phyloP scores from a whole-genome alignment of 345 rosid genomes.

The Passiflora organensis region DNA sequence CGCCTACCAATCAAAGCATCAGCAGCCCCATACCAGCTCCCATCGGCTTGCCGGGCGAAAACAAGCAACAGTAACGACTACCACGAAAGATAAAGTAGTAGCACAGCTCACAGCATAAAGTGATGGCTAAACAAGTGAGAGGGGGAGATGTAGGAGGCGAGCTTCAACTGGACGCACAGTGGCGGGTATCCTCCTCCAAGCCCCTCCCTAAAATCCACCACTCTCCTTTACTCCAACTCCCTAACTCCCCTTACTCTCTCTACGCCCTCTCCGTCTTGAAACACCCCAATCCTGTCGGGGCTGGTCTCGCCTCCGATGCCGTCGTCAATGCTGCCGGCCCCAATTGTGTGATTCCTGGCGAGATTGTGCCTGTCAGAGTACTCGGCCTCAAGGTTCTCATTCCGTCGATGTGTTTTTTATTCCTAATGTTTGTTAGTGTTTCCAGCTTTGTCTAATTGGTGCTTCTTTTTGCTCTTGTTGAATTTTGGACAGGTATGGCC shows the following conservation, averaged over 20 bases:
- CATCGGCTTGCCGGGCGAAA: neutral
- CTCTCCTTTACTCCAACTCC: conserved; percentile 54
- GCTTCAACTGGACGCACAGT: conserved; percentile 73
- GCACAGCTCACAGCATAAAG: neutral
- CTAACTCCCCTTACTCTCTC: conserved; percentile 43
- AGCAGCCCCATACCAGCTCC: neutral
- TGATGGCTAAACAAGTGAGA: conserved; percentile 48
- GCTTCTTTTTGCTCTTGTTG: no score
- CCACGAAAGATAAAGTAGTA: neutral
- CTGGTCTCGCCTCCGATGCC: conserved; percentile 68
- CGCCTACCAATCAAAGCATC: neutral
- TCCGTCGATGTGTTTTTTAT: neutral
- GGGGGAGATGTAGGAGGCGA: conserved; percentile 34
- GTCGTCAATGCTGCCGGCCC: conserved; percentile 86
- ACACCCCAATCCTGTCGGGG: conserved; percentile 78
- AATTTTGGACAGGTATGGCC: conserved; percentile 74
- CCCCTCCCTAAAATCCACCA: conserved; percentile 71
- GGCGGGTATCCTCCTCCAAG: conserved; percentile 63
- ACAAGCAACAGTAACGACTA: neutral
- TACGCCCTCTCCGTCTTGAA: conserved; percentile 67
- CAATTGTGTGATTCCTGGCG: conserved; percentile 83
- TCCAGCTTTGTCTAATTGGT: no score
- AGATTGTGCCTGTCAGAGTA: conserved; percentile 58
- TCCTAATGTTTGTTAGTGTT: neutral
- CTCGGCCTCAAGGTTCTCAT: conserved; percentile 71